Base-by-base conservation (phyloP, 1,284 basidiomycete species). In the Boletus semigastroideus region DNA sequence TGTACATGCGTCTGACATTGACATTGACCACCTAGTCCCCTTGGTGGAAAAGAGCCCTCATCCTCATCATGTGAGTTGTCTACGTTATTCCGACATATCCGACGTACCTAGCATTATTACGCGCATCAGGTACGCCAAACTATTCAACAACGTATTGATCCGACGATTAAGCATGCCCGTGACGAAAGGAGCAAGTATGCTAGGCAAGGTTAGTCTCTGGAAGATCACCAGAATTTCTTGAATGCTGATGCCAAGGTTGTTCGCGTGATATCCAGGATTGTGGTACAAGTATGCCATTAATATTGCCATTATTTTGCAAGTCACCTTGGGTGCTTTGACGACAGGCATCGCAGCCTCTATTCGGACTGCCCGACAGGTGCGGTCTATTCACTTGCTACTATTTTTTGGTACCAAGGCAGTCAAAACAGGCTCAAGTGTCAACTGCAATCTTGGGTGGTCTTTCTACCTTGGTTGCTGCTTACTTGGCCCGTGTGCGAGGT, bases 391-490 rank as follows among this genome's bases (percentile, higher is more conserved):
- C 8, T 1, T 2, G 20, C 5, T 4, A 9, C 40, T 6, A 1
- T 4, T 22, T 1, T 4, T 9, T 36, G 4, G 30, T 12, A 20
- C 49, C 60, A 27, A 54, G 36, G 25, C 22, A 5, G 7, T 3
- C 28, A 16, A 12, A 49, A 46, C 14, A 51, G 65, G 61, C 55
- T 1, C 63, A 67, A 31, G 5, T 65, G 17, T 49, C 65, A 13
- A 66, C 64, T 14, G 43, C 65, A 13, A 19, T 60, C 28, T 53
- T 66, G 37, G 82, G 86, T 49, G 85, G 81, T 14, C 54, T 83
- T 16, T 68, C 85, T 4, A 89, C 86, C 0, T 42, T 87, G 28
- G 77, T 84, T 16, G 85, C 86, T 31, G 84, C 85, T 3, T 88
- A 86, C 64, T 74, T 88, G 27, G 86, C 87, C 7, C 80, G 83